phyloP scores from a whole-genome alignment of 2,329 filamentous ascomycete species.

The Hymenoscyphus fructigenus region DNA sequence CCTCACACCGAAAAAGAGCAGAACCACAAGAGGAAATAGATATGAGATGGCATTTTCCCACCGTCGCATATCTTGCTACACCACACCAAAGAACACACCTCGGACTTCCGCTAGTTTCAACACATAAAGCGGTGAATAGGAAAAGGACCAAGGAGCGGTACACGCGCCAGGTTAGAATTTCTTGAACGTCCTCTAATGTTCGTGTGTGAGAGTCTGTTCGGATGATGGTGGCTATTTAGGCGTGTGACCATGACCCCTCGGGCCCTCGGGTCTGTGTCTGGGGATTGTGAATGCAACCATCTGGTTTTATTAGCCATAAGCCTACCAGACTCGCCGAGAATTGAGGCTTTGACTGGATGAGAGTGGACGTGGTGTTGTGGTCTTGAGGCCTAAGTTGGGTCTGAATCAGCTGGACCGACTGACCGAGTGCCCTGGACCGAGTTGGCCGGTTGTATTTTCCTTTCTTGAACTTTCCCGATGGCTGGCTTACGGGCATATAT shows the following conservation, averaged over 20 bases:
- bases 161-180: no score
- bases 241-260: background rate
- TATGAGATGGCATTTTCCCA: background rate
- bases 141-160: background rate
- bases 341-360: background rate
- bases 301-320: background rate
- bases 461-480: background rate
- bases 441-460: background rate
- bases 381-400: background rate
- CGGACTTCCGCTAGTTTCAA: background rate
- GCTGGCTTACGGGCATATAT: background rate
- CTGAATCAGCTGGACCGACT: background rate
- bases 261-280: background rate
- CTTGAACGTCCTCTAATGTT: no score
- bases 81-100: background rate
- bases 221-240: conserved; percentile 1
- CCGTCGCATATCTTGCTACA: background rate
- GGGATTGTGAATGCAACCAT: background rate
- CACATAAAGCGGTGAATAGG: background rate
- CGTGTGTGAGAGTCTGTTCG: background rate
- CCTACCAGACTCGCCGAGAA: background rate
- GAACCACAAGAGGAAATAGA: background rate
- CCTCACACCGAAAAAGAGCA: background rate
- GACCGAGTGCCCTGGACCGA: background rate
- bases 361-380: background rate